These are phyloP conservation scores for Moringa oleifera DNA, from an alignment of 345 rosid species.

Conservation along the genomic window DNA sequence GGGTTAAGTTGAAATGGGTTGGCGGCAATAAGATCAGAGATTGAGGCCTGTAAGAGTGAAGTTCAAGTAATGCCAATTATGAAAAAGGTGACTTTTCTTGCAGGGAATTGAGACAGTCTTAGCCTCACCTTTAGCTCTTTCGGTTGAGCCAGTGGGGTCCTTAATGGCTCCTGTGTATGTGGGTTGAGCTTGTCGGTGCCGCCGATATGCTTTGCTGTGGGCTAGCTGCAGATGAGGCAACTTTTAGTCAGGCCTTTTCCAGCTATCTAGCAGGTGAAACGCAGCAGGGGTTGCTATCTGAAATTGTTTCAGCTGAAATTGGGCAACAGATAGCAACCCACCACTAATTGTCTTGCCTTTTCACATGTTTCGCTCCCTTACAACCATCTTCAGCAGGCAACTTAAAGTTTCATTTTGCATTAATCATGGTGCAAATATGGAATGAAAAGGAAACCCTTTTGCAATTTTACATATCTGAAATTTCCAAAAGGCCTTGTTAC, in stretches of 20 bases:
- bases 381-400: not conserved
- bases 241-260: not conserved
- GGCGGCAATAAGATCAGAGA: too few species aligned
- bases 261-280: not conserved
- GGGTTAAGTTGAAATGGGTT: too few species aligned
- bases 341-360: too few species aligned
- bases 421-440: not conserved
- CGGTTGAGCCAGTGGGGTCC: not conserved
- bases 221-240: not conserved
- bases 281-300: too few species aligned
- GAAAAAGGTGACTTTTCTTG: too few species aligned
- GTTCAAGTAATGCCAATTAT: too few species aligned
- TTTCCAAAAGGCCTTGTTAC: too few species aligned
- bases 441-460: not conserved
- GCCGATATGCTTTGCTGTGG: not conserved
- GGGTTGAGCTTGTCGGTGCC: not conserved
- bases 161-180: not conserved
- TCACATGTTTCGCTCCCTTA: too few species aligned
- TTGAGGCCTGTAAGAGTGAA: too few species aligned
- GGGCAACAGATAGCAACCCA: too few species aligned
- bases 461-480: too few species aligned
- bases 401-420: not conserved
- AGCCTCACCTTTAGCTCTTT: not conserved
- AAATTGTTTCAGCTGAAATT: too few species aligned
- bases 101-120: not conserved